Base-by-base conservation (phyloP, 164 flowering plant genomes). In the Kingdonia uniflora region DNA sequence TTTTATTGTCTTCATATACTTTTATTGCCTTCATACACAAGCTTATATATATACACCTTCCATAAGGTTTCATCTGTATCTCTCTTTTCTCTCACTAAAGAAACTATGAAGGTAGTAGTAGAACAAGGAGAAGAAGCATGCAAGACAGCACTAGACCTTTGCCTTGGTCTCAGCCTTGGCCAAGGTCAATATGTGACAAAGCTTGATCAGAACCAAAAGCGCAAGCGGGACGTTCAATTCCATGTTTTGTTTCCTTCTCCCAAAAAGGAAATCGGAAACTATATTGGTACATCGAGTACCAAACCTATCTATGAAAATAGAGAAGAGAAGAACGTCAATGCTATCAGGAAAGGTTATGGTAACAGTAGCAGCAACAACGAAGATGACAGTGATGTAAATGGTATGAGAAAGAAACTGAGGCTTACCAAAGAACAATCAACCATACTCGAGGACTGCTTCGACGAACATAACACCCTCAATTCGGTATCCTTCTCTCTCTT, bases 381-480 rank as follows among this genome's bases (percentile, higher is more conserved):
- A 33, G n/a, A 22, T 21, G 11, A 42, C 23, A 25, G 22, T 5
- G 43, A 45, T 13, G 33, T 37, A 8, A 24, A 19, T 48, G 22
- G 21, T 23, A 45, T 49, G 14, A 68, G 60, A 44, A 68, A 68
- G 68, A 68, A 68, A 51, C 80, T 78, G 6, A 59, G 73, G 43
- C 76, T 78, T n/a, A 53, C 75, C 21, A 69, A 65, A 46, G 64
- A 71, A 22, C 83, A 78, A 52, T 51, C 74, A 3, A 61, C 64
- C 17, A 12, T 70, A 55, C 68, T 78, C 1, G 80, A 78, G 50
- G 71, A 75, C 13, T 69, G 63, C 60, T 78, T 78, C 71, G 71
- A 63, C 51, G 58, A 65, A 7, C 78, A 74, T 56, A 64, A 38
- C 55, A 76, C 77, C 47, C 84, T 77, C 47, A 73, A 57, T 68